Evolutionary conservation across 2,329 filamentous ascomycete species (phyloP), one percentile per base, ranked within the genome.

Genomic region (Coleophoma crateriformis): DNA sequence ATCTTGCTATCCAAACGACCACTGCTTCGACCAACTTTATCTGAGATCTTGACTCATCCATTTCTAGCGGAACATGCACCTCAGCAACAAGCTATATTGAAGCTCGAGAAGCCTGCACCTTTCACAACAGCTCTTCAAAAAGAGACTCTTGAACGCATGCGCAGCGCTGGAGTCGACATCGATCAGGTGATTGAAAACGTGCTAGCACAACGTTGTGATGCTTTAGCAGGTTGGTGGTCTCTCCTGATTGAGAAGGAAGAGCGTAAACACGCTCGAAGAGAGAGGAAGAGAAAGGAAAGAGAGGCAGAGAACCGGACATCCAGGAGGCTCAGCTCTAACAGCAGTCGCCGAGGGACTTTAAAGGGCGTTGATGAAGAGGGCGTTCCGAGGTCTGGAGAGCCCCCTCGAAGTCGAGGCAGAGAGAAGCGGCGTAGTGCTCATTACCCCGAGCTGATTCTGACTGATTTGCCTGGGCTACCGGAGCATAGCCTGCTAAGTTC

Each of bases 171-270:
- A 0, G 90, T 97, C 20, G 88, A 97, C 62, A 94, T 95, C 51
- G 94, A 99, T 64, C 80, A 87, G 53, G 89, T 99, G 7, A 92
- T 97, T 55, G 92, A 97, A 65, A 95, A 94, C 60, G 94, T 99
- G 3, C 69, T 96, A 34, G 82, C 90, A 4, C 90, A 96, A 65
- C 81, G 89, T 56, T 97, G 94, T 63, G 92, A 99, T 68, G 80
- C 86, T 6, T 72, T 99, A 45, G 89, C 90, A 46, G 94, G 94
- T 6, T 99, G 94, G 94, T 99, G 94, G 94, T 88, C 89, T 3
- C 70, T 99, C 27, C 71, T 99, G 37, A 82, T 97, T 10, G 94
- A 97, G 63, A 99, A 97, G 66, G 94, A 99, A 64, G 82, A 90
- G 64, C 82, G 90, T 8, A 99, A 99, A 67, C 85, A 91, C 56